Conservation (phyloP, 305 asterid genomes). For the Fraxinus sp. region DNA sequence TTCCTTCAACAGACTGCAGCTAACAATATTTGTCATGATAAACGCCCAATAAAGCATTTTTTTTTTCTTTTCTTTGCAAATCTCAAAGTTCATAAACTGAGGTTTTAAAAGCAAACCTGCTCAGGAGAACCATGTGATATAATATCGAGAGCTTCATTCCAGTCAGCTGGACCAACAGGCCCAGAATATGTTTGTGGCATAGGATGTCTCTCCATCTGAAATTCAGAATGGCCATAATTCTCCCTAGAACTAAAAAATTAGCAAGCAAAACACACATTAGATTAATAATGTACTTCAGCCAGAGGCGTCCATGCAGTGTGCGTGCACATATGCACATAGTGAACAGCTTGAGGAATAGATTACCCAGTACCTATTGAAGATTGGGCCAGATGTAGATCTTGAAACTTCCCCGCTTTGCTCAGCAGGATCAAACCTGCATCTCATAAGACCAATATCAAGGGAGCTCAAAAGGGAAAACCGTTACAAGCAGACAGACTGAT, state of each 20-base stretch:
- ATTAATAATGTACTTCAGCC: neutral
- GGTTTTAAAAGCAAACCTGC: constrained; percentile 55
- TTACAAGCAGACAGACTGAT: neutral
- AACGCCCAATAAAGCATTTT: neutral
- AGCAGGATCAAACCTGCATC: constrained; percentile 72
- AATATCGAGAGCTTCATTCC: constrained; percentile 93
- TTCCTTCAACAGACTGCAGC: constrained; percentile 96
- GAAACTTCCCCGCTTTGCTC: constrained; percentile 95
- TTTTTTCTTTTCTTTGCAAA: neutral
- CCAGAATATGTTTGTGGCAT: constrained; percentile 52
- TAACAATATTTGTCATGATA: neutral
- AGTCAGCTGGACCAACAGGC: constrained; percentile 71
- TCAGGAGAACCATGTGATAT: constrained; percentile 84
- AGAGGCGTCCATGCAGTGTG: neutral
- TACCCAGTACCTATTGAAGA: constrained; percentile 55
- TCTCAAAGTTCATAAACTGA: neutral
- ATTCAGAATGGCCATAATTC: constrained; percentile 61
- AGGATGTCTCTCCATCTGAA: constrained; percentile 60
- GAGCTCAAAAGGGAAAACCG: constrained; percentile 15
- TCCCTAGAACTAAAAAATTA: constrained; percentile 51
- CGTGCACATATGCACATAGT: neutral
- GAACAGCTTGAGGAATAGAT: neutral
- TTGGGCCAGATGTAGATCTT: constrained; percentile 60
- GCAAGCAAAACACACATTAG: constrained; percentile 14
- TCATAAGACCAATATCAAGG: constrained; percentile 18